Base-by-base conservation (phyloP, 331 rosid genomes). In the Arachis monticola region DNA sequence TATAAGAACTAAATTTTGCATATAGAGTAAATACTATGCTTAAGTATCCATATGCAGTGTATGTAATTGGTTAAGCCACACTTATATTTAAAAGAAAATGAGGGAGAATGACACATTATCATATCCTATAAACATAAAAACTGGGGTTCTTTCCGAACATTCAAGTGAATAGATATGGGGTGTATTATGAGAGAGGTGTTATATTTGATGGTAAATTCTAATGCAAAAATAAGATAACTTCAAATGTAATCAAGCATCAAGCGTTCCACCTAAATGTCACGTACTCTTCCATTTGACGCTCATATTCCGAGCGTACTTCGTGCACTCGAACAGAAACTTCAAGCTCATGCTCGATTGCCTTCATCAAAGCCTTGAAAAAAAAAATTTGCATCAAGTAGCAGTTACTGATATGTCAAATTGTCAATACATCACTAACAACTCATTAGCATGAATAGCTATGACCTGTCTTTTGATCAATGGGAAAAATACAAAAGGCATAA, bases 301-400 rank as follows among this genome's bases (percentile, higher is more conserved):
- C 98, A 77, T 91, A 93, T 82, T 89, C 98, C 11, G 89, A 78
- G 46, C 97, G 97, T 30, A 93, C 98, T 89, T 93, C 98, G 72
- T 93, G 92, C 51, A 90, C 92, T 56, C 96, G 87, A 5, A 88
- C 94, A 31, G 83, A 87, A 78, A 93, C 94, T 88, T 93, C 98
- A 79, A 93, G 93, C 68, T 93, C 98, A 53, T 89, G 90, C 70
- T 93, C 98, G 66, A 89, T 85, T 60, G 84, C 85, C 76, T 91
- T 96, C 92, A 85, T 87, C 81, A 93, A 79, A 77, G 87, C 92
- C 98, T 93, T 60, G 60, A 17, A 30, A 79, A 55, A 66, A 82
- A 77, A 78, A 70, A 66, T 53, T 9, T 4, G 6, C 17, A 65
- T 62, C 14, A 74, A 35, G 51, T 69, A 67, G 58, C 17, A 58